Base-by-base conservation (phyloP, 1,284 basidiomycete species). In the Trichosporon ovoides region DNA sequence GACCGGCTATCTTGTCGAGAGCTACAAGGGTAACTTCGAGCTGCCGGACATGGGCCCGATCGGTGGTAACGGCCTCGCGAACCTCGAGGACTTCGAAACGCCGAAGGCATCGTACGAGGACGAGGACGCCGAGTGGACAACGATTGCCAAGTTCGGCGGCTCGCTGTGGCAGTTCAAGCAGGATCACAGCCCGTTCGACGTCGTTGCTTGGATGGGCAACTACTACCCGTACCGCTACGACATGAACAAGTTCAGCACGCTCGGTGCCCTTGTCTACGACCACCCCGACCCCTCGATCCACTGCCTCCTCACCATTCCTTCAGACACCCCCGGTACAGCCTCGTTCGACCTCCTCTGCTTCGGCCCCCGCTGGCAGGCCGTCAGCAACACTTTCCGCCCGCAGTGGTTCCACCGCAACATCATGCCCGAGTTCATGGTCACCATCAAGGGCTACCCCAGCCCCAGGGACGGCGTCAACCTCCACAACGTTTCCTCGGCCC, bases 201-300 rank as follows among this genome's bases (percentile, higher is more conserved):
- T 87, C 28, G 86, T 87, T 38, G 85, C 85, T 0, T 87, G 83
- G 82, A 81, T 83, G 56, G 84, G 84, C 56, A 87, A 85, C 74
- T 87, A 87, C 65, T 80, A 85, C 3, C 86, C 85, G 2, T 87
- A 84, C 78, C 87, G 87, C 71, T 87, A 87, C 67, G 83, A 83
- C 31, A 71, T 87, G 68, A 80, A 81, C 68, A 85, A 85, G 68
- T 87, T 87, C 74, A 78, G 83, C 67, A 81, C 81, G 61, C 82
- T 87, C 56, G 85, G 86, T 22, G 83, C 82, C 58, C 83, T 87
- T 65, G 82, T 82, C 34, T 84, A 82, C 57, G 75, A 75, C 61
- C 70, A 75, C 56, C 66, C 68, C 10, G 72, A 75, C 38, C 73
- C 72, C 0, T 59, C 53, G n/a, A 67, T 71, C 64, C 70, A 63